phyloP scores from a whole-genome alignment of 257 asterid species.

The Fraxinus pennsylvanica region DNA sequence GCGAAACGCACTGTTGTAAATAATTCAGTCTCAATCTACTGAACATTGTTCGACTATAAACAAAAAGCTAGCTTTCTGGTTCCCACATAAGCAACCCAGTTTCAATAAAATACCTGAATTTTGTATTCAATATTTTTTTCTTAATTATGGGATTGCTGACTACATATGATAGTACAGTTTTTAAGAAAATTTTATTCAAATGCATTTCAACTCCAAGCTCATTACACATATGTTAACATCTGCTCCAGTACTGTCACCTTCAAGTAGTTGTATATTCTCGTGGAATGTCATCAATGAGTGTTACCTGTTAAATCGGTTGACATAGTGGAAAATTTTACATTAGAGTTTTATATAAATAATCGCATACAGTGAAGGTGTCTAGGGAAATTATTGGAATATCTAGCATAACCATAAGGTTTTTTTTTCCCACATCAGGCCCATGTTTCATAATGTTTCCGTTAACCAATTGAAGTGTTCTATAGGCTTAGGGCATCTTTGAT shows the following conservation, averaged over 20 bases:
- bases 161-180: background rate
- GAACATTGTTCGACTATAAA: background rate
- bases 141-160: background rate
- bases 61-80: background rate
- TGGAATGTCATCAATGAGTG: background rate
- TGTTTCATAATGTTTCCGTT: no score
- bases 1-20: background rate
- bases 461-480: no score
- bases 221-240: background rate
- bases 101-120: background rate
- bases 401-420: no score
- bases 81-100: background rate
- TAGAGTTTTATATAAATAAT: no score
- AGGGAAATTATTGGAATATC: no score
- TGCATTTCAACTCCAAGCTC: constrained; percentile 2
- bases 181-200: background rate
- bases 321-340: background rate
- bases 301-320: background rate
- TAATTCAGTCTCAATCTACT: background rate
- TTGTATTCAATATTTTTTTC: background rate
- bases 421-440: no score
- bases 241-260: background rate
- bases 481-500: no score
- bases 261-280: background rate
- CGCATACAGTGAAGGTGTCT: no score